Conservation (phyloP, 202 grass and related monocot species). For the Zoysia matrella region DNA sequence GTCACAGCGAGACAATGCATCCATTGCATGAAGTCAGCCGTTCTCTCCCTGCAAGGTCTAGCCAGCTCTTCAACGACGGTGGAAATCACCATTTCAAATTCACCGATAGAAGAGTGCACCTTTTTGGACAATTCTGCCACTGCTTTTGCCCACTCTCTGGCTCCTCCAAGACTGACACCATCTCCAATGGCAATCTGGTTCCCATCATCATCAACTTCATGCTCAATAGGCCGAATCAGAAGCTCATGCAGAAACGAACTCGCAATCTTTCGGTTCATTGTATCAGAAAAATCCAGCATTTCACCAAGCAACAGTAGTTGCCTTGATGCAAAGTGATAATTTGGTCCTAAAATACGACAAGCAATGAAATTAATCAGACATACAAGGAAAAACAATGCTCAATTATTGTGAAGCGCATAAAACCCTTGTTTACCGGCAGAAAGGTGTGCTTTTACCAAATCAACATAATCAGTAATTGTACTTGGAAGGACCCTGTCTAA, state of each 20-base stretch:
- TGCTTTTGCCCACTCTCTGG: constrained; percentile 77
- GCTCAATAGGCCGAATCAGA: constrained; percentile 72
- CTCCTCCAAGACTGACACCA: constrained; percentile 86
- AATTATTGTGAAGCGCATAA: constrained; percentile 6
- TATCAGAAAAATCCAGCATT: constrained; percentile 95
- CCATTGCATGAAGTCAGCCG: constrained; percentile 82
- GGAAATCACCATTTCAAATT: constrained; percentile 80
- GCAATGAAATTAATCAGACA: constrained; percentile 24
- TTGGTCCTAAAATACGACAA: constrained; percentile 67
- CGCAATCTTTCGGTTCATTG: constrained; percentile 71
- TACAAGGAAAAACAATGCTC: neutral
- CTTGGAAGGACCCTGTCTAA: constrained; percentile 80
- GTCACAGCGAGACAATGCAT: constrained; percentile 85
- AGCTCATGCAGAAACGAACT: constrained; percentile 80
- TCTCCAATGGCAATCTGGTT: constrained; percentile 86
- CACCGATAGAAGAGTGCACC: constrained; percentile 80
- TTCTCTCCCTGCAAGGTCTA: constrained; percentile 86
- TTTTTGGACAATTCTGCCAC: constrained; percentile 77
- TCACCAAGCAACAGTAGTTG: constrained; percentile 88
- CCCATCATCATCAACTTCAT: constrained; percentile 77
- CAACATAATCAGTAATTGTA: constrained; percentile 79
- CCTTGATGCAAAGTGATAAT: constrained; percentile 73
- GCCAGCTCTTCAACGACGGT: constrained; percentile 61
- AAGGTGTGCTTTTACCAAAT: constrained; percentile 90
- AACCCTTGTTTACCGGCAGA: constrained; percentile 77